Evolutionary conservation across 1,139 yeast genomes (phyloP).

Genomic region (Meyerozyma carpophila): DNA sequence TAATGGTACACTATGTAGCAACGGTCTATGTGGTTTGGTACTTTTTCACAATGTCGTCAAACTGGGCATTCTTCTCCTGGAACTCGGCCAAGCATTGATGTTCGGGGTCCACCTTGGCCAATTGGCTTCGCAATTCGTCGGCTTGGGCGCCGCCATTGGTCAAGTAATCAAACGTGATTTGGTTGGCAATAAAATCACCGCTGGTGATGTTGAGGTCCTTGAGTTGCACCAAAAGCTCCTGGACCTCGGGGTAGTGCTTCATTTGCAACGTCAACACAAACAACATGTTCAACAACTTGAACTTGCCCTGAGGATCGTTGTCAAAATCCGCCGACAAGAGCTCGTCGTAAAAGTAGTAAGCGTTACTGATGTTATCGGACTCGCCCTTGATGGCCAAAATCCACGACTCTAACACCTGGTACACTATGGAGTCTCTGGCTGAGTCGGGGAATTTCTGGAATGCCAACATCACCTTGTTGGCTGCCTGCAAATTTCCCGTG

Average conservation of each 20-base stretch:
- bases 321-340: conserved; percentile 46
- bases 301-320: conserved; percentile 32
- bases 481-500: conserved; percentile 34
- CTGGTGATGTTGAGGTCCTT: conserved; percentile 24
- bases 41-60: conserved; percentile 54
- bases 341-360: conserved; percentile 73
- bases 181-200: conserved; percentile 55
- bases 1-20: not conserved
- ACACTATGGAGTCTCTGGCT: conserved; percentile 62
- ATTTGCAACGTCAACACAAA: conserved; percentile 41
- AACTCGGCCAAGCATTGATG: conserved; percentile 51
- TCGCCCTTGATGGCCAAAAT: conserved; percentile 51
- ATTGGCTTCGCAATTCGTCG: conserved; percentile 32
- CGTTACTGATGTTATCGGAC: conserved; percentile 50
- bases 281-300: conserved; percentile 30
- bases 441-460: conserved; percentile 34
- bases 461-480: conserved; percentile 28
- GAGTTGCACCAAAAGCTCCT: conserved; percentile 44
- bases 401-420: conserved; percentile 68
- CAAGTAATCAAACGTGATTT: conserved; percentile 48
- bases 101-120: conserved; percentile 37
- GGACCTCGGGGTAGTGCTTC: conserved; percentile 42
- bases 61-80: conserved; percentile 46
- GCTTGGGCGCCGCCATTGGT: conserved; percentile 41
- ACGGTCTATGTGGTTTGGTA: conserved; percentile 19